These are phyloP conservation scores for Leccinum olivaceopallidum DNA, from an alignment of 768 basidiomycete genomes.

Conservation along the genomic window DNA sequence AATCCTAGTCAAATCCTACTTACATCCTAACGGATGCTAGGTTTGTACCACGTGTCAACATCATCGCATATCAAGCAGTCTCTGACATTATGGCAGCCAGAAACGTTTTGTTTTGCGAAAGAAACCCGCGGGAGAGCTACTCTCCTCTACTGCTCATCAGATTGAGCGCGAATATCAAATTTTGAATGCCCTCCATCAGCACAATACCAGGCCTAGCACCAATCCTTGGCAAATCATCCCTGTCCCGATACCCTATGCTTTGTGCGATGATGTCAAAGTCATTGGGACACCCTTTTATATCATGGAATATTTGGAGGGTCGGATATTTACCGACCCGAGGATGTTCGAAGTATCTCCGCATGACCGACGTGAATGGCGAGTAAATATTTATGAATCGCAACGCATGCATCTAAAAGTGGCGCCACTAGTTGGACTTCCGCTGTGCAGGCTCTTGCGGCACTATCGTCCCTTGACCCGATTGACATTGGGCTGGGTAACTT, in stretches of 20 bases:
- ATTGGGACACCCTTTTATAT: slow-evolving; percentile 93
- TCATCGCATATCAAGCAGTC: slow-evolving; percentile 4
- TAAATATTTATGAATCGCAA: slow-evolving; percentile 3
- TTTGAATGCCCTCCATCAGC: slow-evolving; percentile 69
- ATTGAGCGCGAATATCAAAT: slow-evolving; percentile 92
- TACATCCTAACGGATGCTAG: slow-evolving; percentile 85
- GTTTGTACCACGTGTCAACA: slow-evolving; percentile 39
- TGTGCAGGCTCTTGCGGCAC: slow-evolving; percentile 64
- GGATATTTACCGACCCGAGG: slow-evolving; percentile 86
- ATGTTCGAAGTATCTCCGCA: slow-evolving; percentile 67
- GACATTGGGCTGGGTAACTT: slow-evolving; percentile 69
- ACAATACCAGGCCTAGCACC: slow-evolving; percentile 62
- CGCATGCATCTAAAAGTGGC: not conserved
- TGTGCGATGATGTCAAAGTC: slow-evolving; percentile 77
- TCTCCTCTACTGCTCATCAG: slow-evolving; percentile 92
- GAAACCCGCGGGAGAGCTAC: slow-evolving; percentile 84
- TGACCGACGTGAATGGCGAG: slow-evolving; percentile 73
- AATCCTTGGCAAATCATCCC: slow-evolving; percentile 61
- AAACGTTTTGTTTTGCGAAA: slow-evolving; percentile 84
- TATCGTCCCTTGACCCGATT: slow-evolving; percentile 63
- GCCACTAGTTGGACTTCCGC: slow-evolving; percentile 73
- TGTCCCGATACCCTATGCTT: slow-evolving; percentile 77
- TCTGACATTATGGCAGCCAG: slow-evolving; percentile 35
- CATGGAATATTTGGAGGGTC: slow-evolving; percentile 94
- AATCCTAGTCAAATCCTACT: slow-evolving; percentile 85